Conservation (phyloP, 2,329 filamentous ascomycete species). For the Furcasterigmium furcatum region DNA sequence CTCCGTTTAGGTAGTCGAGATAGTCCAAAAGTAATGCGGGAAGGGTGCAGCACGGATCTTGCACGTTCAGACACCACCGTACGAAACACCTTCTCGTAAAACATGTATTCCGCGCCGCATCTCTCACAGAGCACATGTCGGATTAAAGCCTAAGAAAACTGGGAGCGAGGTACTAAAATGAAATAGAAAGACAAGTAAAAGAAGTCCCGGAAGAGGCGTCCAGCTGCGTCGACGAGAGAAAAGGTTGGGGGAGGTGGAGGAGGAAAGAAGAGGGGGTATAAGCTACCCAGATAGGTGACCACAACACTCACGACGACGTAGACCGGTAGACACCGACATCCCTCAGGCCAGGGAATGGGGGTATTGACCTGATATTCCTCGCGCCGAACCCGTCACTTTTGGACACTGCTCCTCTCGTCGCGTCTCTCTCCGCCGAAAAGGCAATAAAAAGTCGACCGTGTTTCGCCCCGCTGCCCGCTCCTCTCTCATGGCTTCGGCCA, state of each 20-base stretch:
- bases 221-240: slow-evolving; percentile 3
- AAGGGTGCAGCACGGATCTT: no score
- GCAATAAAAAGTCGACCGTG: not conserved
- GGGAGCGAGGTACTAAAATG: slow-evolving; percentile 28
- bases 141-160: slow-evolving; percentile 36
- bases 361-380: slow-evolving; percentile 3
- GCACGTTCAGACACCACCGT: no score
- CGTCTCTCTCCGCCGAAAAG: not conserved
- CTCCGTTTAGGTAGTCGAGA: no score
- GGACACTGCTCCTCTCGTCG: not conserved
- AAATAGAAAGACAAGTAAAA: slow-evolving; percentile 26
- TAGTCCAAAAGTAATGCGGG: no score
- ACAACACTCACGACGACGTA: not conserved
- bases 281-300: slow-evolving; percentile 1
- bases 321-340: not conserved
- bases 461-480: not conserved
- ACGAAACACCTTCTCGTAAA: no score
- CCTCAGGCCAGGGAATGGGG: slow-evolving; percentile 1
- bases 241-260: not conserved
- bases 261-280: not conserved
- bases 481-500: not conserved
- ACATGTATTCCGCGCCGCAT: no score
- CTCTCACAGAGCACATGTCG: slow-evolving; percentile 13
- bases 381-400: slow-evolving; percentile 1
- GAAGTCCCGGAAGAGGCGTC: slow-evolving; percentile 6